These are phyloP conservation scores for Fomitopsis serialis DNA, from an alignment of 768 basidiomycete species.

Conservation along the genomic window DNA sequence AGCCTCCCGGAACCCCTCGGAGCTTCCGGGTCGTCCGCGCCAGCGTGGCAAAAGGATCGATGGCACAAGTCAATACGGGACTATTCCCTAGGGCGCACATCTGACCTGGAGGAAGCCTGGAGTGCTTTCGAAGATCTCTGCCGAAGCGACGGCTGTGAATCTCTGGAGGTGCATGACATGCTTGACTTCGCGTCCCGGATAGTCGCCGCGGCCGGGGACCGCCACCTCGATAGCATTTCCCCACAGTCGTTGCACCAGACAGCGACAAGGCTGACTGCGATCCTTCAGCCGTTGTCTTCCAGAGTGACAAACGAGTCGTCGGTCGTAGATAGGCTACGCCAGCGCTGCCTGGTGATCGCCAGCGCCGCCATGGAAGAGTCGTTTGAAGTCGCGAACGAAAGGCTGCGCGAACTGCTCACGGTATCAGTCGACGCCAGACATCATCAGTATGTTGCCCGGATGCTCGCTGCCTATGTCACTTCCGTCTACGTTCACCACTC, in stretches of 20 bases:
- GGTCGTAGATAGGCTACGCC: constrained; percentile 17
- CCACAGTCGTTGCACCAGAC: constrained; percentile 23
- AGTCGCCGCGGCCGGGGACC: constrained; percentile 1
- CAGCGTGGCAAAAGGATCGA: neutral
- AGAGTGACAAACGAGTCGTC: constrained; percentile 16
- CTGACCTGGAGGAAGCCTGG: constrained; percentile 33
- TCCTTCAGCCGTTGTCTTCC: constrained; percentile 26
- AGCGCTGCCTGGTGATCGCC: constrained; percentile 26
- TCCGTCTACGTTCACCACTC: constrained; percentile 30
- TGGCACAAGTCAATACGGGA: neutral
- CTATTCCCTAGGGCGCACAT: neutral
- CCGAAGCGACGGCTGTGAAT: constrained; percentile 6
- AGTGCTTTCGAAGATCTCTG: constrained; percentile 25
- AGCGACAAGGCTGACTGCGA: constrained; percentile 31
- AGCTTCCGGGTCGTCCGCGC: neutral
- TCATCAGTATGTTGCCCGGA: constrained; percentile 17
- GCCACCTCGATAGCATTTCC: neutral
- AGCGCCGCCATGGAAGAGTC: constrained; percentile 33
- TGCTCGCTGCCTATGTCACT: constrained; percentile 29
- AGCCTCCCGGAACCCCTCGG: constrained; percentile 12
- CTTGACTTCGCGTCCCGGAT: constrained; percentile 23
- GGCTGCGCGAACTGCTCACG: neutral
- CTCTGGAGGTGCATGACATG: constrained; percentile 21
- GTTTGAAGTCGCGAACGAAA: constrained; percentile 24
- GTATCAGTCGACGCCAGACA: neutral